Evolutionary conservation across 306 rosid genomes (phyloP), one percentile per base, ranked within the genome.

Genomic region (Lathyrus oleraceus): DNA sequence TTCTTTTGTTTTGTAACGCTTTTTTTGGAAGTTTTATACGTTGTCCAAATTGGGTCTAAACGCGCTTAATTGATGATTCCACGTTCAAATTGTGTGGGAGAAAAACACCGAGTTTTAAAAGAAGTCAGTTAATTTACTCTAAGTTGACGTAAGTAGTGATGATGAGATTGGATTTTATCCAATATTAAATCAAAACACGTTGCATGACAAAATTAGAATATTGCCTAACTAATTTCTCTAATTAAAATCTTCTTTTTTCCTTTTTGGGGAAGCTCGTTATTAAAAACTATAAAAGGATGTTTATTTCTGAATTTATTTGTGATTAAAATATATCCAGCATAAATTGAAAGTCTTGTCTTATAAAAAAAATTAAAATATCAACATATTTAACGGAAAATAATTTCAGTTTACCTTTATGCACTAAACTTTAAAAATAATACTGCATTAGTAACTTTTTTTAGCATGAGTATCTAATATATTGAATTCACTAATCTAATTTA

Each of bases 1-100:
- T 48, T 60, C 21, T 27, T 27, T 14, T 19, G 40, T 15, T 59
- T 57, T 71, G 60, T 13, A 56, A 56, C 61, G 61, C 38, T 25
- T 56, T 56, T 0, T 56, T 56, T 56, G 19, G 61, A 13, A 25
- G 0, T 25, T 56, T 2, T 56, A 4, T 56, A 56, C 17, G 61
- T 25, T 56, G 38, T 6, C 8, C 28, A 4, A 56, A 11, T 13
- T 25, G 16, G 14, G 16, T 5, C 36, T 38, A 5, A 56, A 56
- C 62, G 62, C 62, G 62, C 39, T 56, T 56, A 12, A 27, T 23
- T 27, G 5, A 56, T 27, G 5, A 56, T 27, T 27, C 38, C 62
- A 27, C 14, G 62, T 56, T 56, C 19, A 27, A 56, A 13, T 56
- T 56, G 10, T 56, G 62, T 56, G 36, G 62, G 62, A 25, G 62